A percentile compares a stretch with the other conserved stretches of the same genome.
These are phyloP conservation scores for Paecilomyces sp. DNA, from an alignment of 2,329 filamentous ascomycete genomes.

Conservation along the genomic window DNA sequence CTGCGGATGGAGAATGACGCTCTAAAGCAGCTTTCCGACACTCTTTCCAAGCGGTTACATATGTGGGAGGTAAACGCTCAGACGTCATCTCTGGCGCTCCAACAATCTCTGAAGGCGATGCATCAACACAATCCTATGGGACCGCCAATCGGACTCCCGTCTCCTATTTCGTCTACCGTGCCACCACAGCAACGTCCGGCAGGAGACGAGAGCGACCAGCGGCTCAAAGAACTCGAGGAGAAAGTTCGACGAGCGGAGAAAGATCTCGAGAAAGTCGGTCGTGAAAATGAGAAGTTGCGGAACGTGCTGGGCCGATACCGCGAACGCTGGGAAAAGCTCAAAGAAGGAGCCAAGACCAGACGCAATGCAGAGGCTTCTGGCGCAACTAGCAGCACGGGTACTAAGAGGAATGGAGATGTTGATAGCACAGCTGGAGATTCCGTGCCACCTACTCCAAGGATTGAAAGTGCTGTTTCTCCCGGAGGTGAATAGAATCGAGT, in stretches of 20 bases:
- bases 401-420: neutral
- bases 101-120: slow-evolving; percentile 63
- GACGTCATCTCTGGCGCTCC: slow-evolving; percentile 74
- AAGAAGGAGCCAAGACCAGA: slow-evolving; percentile 51
- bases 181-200: slow-evolving; percentile 16
- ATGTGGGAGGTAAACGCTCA: slow-evolving; percentile 91
- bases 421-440: neutral
- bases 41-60: slow-evolving; percentile 77
- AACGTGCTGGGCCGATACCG: slow-evolving; percentile 50
- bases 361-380: slow-evolving; percentile 10
- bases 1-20: slow-evolving; percentile 81
- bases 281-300: slow-evolving; percentile 55
- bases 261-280: slow-evolving; percentile 57
- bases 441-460: neutral
- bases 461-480: neutral
- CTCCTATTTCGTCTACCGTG: slow-evolving; percentile 16
- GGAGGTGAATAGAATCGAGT: neutral
- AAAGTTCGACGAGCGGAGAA: slow-evolving; percentile 51
- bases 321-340: slow-evolving; percentile 62
- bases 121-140: slow-evolving; percentile 29
- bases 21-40: slow-evolving; percentile 77
- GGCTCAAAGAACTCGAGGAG: slow-evolving; percentile 61
- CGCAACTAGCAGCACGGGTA: neutral
- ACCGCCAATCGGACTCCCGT: slow-evolving; percentile 10
- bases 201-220: slow-evolving; percentile 34